Evolutionary conservation across 345 rosid species (phyloP).

Genomic region (Laguncularia racemosa): DNA sequence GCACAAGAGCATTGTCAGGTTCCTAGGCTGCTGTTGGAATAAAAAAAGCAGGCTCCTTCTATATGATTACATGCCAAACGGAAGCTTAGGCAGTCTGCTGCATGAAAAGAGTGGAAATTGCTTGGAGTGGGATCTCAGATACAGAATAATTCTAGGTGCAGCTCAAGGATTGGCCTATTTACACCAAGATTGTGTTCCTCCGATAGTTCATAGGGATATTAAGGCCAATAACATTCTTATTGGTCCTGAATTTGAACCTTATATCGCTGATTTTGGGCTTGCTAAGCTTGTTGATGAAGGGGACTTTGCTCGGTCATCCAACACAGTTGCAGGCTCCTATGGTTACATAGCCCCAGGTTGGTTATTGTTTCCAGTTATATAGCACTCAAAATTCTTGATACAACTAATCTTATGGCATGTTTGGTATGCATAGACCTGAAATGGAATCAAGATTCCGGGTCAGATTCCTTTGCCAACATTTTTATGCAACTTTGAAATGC

Average conservation of each 20-base stretch:
- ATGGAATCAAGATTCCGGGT: too few species aligned
- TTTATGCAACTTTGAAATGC: too few species aligned
- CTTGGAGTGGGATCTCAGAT: conserved; percentile 77
- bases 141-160: conserved; percentile 60
- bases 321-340: conserved; percentile 86
- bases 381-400: neutral
- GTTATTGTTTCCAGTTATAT: neutral
- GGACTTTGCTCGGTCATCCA: conserved; percentile 71
- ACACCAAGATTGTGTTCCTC: conserved; percentile 89
- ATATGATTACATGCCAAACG: conserved; percentile 82
- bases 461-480: too few species aligned
- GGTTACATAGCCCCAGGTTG: conserved; percentile 97
- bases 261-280: conserved; percentile 84
- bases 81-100: conserved; percentile 76
- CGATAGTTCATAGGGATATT: conserved; percentile 86
- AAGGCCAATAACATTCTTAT: conserved; percentile 92
- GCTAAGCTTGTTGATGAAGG: conserved; percentile 82
- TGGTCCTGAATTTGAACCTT: conserved; percentile 73
- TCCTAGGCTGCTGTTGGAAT: conserved; percentile 88
- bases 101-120: conserved; percentile 53
- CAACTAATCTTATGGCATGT: neutral
- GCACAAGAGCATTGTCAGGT: conserved; percentile 81
- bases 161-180: conserved; percentile 92
- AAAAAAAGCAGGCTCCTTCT: conserved; percentile 69
- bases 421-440: too few species aligned